Evolutionary conservation across 805 yeast species (phyloP).

Genomic region (Lipomyces anomalus): DNA sequence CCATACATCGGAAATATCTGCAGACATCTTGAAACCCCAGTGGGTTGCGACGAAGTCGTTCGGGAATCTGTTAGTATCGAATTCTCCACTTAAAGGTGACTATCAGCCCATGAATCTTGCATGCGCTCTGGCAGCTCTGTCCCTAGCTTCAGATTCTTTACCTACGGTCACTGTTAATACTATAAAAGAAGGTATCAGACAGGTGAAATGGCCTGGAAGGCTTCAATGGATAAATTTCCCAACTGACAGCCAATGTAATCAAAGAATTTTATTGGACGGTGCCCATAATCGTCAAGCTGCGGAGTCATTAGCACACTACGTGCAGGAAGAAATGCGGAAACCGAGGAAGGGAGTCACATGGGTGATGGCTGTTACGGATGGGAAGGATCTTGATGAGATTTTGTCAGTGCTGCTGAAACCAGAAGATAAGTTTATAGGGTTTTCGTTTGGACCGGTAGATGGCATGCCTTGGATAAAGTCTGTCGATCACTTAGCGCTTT

Average conservation of each 20-base stretch:
- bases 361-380: slow-evolving; percentile 69
- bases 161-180: slow-evolving; percentile 33
- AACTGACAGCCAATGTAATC: slow-evolving; percentile 7
- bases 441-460: slow-evolving; percentile 63
- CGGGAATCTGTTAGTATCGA: slow-evolving; percentile 31
- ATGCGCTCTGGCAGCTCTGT: slow-evolving; percentile 56
- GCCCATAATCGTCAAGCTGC: slow-evolving; percentile 92
- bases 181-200: slow-evolving; percentile 47
- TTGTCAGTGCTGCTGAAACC: slow-evolving; percentile 45
- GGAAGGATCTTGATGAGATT: slow-evolving; percentile 54
- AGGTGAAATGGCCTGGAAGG: slow-evolving; percentile 81
- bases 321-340: slow-evolving; percentile 33
- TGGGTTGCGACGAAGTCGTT: slow-evolving; percentile 23
- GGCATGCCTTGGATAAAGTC: slow-evolving; percentile 92
- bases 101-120: slow-evolving; percentile 69
- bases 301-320: slow-evolving; percentile 53
- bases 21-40: not conserved
- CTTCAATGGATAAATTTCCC: slow-evolving; percentile 48
- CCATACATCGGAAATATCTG: too few species aligned
- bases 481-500: slow-evolving; percentile 35
- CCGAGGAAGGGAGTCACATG: slow-evolving; percentile 42
- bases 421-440: slow-evolving; percentile 54
- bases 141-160: slow-evolving; percentile 19
- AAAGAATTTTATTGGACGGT: slow-evolving; percentile 66
- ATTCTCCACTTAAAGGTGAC: slow-evolving; percentile 59